These are phyloP conservation scores for Forsythia suspensa DNA, from an alignment of 257 asterid genomes.

Conservation along the genomic window DNA sequence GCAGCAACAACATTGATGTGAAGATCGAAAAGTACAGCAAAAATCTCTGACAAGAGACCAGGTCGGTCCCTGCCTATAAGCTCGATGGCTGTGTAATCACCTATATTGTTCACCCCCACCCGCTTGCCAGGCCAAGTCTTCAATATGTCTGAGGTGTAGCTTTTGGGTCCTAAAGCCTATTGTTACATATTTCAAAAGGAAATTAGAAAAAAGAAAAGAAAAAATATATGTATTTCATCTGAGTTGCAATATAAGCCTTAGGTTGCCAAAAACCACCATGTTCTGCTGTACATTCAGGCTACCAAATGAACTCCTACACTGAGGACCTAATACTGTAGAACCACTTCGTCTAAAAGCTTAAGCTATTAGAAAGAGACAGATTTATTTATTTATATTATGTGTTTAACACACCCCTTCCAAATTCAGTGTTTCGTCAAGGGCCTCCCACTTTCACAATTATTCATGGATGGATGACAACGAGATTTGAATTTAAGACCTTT, in stretches of 20 bases:
- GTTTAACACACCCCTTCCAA: neutral
- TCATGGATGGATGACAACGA: neutral
- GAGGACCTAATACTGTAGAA: neutral
- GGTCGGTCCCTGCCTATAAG: slow-evolving; percentile 87
- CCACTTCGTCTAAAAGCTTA: neutral
- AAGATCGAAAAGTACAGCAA: slow-evolving; percentile 79
- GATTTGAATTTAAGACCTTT: neutral
- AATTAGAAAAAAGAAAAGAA: slow-evolving; percentile 3
- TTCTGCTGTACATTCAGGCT: neutral
- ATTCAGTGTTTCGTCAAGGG: neutral
- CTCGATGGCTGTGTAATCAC: slow-evolving; percentile 78
- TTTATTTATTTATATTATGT: too few species aligned
- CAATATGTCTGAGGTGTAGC: slow-evolving; percentile 61
- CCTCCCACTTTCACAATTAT: too few species aligned
- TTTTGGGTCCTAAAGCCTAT: slow-evolving; percentile 85
- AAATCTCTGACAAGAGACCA: slow-evolving; percentile 84
- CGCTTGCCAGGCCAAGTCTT: slow-evolving; percentile 65
- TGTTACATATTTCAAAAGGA: slow-evolving; percentile 17
- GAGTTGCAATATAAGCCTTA: neutral
- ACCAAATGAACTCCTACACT: neutral
- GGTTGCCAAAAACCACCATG: neutral
- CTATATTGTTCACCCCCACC: slow-evolving; percentile 62
- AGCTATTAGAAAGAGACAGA: neutral
- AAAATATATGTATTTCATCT: neutral
- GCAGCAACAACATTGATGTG: slow-evolving; percentile 82